A percentile compares a stretch with the other conserved stretches of the same genome.
Evolutionary conservation across 78 protist genomes (phyloP).

Genomic region (Planoprotostelium fungivorum): DNA sequence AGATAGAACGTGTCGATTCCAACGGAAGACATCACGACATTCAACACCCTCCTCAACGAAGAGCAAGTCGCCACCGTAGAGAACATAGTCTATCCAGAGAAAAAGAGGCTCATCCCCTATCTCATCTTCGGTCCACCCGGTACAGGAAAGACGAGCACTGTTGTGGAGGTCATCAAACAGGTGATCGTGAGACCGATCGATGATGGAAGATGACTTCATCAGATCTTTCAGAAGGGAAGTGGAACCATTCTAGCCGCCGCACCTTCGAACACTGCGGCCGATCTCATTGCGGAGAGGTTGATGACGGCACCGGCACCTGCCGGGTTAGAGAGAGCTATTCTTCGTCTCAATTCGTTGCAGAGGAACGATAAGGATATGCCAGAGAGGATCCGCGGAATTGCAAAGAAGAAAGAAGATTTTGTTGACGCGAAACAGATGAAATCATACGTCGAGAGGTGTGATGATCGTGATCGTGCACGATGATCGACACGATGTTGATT

Average conservation of each 20-base stretch:
- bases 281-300: constrained; percentile 2
- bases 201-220: background rate
- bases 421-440: background rate
- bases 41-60: background rate
- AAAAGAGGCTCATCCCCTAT: background rate
- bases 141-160: constrained; percentile 5
- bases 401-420: background rate
- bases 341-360: background rate
- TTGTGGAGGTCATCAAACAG: constrained; percentile 5
- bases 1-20: too few species aligned
- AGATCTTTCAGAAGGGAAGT: background rate
- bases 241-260: background rate
- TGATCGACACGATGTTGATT: too few species aligned
- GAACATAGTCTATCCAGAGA: background rate
- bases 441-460: too few species aligned
- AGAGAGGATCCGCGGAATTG: background rate
- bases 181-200: background rate
- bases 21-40: too few species aligned
- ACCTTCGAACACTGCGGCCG: constrained; percentile 7
- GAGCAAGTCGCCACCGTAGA: background rate
- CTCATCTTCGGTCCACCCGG: constrained; percentile 8
- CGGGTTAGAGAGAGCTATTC: background rate
- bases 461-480: too few species aligned
- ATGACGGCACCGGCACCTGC: background rate
- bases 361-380: background rate